Evolutionary conservation across 495 filamentous ascomycete species (phyloP).

Genomic region (Penicillium tannophilum): DNA sequence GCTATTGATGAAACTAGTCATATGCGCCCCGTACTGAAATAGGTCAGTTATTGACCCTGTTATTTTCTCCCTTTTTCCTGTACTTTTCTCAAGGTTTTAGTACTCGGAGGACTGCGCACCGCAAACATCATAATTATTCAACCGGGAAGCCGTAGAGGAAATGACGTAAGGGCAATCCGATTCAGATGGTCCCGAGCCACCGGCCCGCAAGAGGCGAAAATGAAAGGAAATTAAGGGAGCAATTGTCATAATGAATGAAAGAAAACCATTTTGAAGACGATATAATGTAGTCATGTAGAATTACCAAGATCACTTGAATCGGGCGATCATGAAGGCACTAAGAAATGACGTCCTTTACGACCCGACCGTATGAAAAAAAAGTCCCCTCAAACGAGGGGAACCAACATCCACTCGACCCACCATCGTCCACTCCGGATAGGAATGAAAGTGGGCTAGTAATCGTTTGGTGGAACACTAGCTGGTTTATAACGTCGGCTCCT

Average conservation of each 20-base stretch:
- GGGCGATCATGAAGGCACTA: conserved; percentile 1
- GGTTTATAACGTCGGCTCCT: conserved; percentile 37
- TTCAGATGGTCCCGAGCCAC: conserved; percentile 18
- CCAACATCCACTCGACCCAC: conserved; percentile 46
- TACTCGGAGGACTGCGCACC: conserved; percentile 10
- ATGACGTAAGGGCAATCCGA: conserved; percentile 31
- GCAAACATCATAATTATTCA: conserved; percentile 17
- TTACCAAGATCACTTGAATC: not conserved
- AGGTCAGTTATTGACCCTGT: not conserved
- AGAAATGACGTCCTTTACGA: conserved; percentile 22
- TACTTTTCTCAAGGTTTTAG: not conserved
- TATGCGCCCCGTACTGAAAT: not conserved
- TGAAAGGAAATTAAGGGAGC: not conserved
- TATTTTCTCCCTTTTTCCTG: not conserved
- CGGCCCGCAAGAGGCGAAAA: conserved; percentile 18
- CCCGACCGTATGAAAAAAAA: not conserved
- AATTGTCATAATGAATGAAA: not conserved
- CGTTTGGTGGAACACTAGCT: conserved; percentile 9
- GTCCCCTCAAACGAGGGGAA: conserved; percentile 33
- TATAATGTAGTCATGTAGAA: not conserved
- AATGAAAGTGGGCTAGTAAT: conserved; percentile 39
- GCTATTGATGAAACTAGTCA: not conserved
- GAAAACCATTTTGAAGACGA: not conserved
- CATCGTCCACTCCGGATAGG: conserved; percentile 32
- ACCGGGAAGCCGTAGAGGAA: conserved; percentile 26